Conservation (phyloP, 2,329 filamentous ascomycete species). For the Ophiostoma himal-ulmi region DNA sequence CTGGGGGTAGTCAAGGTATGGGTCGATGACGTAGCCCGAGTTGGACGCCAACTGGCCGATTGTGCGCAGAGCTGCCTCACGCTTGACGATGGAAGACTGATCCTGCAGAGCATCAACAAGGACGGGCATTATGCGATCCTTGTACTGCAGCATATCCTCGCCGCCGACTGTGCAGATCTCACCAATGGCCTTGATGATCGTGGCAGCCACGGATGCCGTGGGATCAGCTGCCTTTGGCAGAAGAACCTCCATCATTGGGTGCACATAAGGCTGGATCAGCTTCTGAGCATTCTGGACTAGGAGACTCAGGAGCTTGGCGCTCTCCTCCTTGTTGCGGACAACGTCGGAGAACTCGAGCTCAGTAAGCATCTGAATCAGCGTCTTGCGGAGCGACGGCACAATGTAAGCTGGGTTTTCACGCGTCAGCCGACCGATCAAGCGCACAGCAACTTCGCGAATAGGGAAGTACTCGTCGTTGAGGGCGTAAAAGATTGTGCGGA, state of each 20-base stretch:
- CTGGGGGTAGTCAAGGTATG: constrained; percentile 91
- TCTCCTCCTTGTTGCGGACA: constrained; percentile 91
- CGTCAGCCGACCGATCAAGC: constrained; percentile 90
- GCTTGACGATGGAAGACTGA: constrained; percentile 80
- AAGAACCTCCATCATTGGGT: constrained; percentile 92
- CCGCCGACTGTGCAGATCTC: constrained; percentile 91
- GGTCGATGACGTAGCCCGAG: constrained; percentile 94
- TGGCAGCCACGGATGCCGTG: constrained; percentile 83
- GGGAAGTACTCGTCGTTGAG: constrained; percentile 91
- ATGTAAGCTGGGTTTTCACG: constrained; percentile 93
- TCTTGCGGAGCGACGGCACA: constrained; percentile 89
- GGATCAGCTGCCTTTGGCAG: constrained; percentile 83
- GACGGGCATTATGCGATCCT: constrained; percentile 87
- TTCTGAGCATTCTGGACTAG: constrained; percentile 89
- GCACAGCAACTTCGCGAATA: constrained; percentile 90
- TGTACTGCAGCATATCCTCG: constrained; percentile 87
- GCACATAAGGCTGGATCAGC: constrained; percentile 92
- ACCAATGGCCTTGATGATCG: constrained; percentile 90
- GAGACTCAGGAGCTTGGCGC: constrained; percentile 84
- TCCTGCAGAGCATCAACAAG: constrained; percentile 93
- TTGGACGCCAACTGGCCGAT: constrained; percentile 91
- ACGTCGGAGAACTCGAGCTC: constrained; percentile 96
- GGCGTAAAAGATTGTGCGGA: constrained; percentile 88
- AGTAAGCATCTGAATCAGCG: constrained; percentile 90
- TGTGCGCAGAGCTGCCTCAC: constrained; percentile 84